These are phyloP conservation scores for Alternaria rosae DNA, from an alignment of 2,329 filamentous ascomycete species.

Conservation along the genomic window DNA sequence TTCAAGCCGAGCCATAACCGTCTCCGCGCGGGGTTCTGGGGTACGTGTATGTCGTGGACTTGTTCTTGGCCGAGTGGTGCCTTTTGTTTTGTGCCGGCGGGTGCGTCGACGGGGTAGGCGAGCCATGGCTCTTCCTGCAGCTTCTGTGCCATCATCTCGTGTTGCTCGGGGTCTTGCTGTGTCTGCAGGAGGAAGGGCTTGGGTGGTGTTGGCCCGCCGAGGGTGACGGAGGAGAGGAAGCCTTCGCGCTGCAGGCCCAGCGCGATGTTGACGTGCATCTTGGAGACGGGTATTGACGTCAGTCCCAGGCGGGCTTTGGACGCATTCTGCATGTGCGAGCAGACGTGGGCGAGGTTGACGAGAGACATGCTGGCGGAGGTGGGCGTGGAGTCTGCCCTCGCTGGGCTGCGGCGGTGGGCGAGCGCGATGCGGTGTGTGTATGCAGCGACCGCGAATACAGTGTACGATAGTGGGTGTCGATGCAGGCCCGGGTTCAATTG, in stretches of 20 bases:
- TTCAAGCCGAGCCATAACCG: constrained; percentile 90
- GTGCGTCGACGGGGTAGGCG: constrained; percentile 32
- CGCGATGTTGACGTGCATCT: constrained; percentile 78
- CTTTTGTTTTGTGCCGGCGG: constrained; percentile 7
- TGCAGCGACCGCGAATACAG: not conserved
- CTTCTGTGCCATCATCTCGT: constrained; percentile 41
- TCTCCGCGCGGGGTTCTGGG: constrained; percentile 72
- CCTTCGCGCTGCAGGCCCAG: constrained; percentile 83
- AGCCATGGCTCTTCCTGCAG: constrained; percentile 53
- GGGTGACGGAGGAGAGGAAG: constrained; percentile 81
- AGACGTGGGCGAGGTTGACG: constrained; percentile 77
- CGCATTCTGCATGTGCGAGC: constrained; percentile 91
- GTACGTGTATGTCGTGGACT: constrained; percentile 38
- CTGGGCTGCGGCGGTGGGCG: constrained; percentile 30
- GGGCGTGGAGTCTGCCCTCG: constrained; percentile 33
- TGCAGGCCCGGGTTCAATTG: constrained; percentile 32
- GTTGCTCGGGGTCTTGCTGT: constrained; percentile 36
- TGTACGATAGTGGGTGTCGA: not conserved
- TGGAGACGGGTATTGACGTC: constrained; percentile 81
- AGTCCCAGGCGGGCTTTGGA: constrained; percentile 82
- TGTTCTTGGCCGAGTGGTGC: constrained; percentile 28
- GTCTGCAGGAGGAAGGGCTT: constrained; percentile 45
- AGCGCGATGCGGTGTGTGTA: constrained; percentile 11
- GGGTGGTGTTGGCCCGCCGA: constrained; percentile 68
- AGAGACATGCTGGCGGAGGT: constrained; percentile 67